A percentile compares a stretch with the other conserved stretches of the same genome.
phyloP scores from a whole-genome alignment of 257 asterid genomes.

The Rauvolfia tetraphylla region DNA sequence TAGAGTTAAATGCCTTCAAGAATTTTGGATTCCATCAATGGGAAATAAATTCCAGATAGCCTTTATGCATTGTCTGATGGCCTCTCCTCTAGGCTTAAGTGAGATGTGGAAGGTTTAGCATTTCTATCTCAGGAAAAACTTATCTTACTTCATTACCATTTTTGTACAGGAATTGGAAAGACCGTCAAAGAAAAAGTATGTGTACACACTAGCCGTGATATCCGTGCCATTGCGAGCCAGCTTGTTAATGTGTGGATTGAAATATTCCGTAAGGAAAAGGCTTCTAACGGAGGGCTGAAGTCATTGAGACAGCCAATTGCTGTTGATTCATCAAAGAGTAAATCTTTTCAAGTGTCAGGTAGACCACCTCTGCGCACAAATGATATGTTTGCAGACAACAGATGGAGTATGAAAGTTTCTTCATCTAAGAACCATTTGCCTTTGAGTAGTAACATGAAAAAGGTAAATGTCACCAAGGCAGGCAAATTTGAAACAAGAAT shows the following conservation, averaged over 20 bases:
- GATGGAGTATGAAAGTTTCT: slow-evolving; percentile 32
- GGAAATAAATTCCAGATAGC: not conserved
- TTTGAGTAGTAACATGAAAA: slow-evolving; percentile 38
- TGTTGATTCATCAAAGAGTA: slow-evolving; percentile 48
- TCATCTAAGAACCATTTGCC: slow-evolving; percentile 32
- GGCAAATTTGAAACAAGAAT: slow-evolving; percentile 34
- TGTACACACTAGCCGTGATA: slow-evolving; percentile 98
- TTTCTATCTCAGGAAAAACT: not conserved
- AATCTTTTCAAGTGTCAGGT: slow-evolving; percentile 46
- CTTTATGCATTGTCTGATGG: not conserved
- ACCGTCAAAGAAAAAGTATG: slow-evolving; percentile 96
- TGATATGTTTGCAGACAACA: slow-evolving; percentile 35
- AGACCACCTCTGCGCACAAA: slow-evolving; percentile 68
- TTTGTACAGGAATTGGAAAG: slow-evolving; percentile 75
- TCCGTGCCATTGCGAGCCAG: slow-evolving; percentile 98
- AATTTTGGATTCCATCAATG: not conserved
- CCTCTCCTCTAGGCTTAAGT: not conserved
- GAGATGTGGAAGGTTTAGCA: not conserved
- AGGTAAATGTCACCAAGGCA: slow-evolving; percentile 31
- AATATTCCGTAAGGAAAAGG: slow-evolving; percentile 93
- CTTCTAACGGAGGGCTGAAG: slow-evolving; percentile 63
- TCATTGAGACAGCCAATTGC: slow-evolving; percentile 45
- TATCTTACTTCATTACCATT: not conserved
- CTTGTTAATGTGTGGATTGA: slow-evolving; percentile 96
- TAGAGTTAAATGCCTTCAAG: not conserved